Base-by-base conservation (phyloP, 2,329 filamentous ascomycete species). In the Epicoccum nigrum region DNA sequence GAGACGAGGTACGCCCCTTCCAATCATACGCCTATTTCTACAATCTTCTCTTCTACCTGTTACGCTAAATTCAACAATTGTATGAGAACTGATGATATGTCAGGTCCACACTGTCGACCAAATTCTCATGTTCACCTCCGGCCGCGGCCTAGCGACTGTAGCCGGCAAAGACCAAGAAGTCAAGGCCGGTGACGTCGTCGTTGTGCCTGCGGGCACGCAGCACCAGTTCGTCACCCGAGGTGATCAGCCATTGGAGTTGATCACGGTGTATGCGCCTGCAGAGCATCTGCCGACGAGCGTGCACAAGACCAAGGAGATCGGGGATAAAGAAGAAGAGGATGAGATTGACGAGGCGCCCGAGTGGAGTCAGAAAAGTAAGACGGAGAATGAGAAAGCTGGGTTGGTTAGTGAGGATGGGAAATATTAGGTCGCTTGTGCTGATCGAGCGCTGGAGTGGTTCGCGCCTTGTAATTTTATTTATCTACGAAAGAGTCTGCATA, bases 221-320 rank as follows among this genome's bases (percentile, higher is more conserved):
- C 84, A 87, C 65, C 84, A 87, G 63, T 87, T 87, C 65, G 73
- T 86, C 41, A 87, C 86, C 50, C 83, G 76, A 2, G 84, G 84
- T 1, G 76, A 81, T 0, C 78, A 79, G 41, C 83, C 84, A 2
- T 66, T 87, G 43, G 82, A 86, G 58, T 65, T 87, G 30, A 81
- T 86, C 42, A 87, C 84, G 0, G 80, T 87, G 4, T 87, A 87
- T 65, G 79, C 79, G 11, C 84, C 84, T 0, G 84, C 83, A 0
- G 84, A 87, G 71, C 84, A 87, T 66, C 76, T 81, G 51, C 75
- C 82, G 3, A 79, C 76, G 11, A 82, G 81, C 2, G 81, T 86
- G 41, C 85, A 87, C 64, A 75, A 80, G 71, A 85, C 81, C 0
- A 87, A 87, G 69, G 83, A 83, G 56, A 77, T 86, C 62, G 84